Percentiles rank a stretch among this genome's conserved stretches.
These are phyloP conservation scores for Oryza nivara DNA, from an alignment of 176 grass and related monocot genomes.

Conservation along the genomic window DNA sequence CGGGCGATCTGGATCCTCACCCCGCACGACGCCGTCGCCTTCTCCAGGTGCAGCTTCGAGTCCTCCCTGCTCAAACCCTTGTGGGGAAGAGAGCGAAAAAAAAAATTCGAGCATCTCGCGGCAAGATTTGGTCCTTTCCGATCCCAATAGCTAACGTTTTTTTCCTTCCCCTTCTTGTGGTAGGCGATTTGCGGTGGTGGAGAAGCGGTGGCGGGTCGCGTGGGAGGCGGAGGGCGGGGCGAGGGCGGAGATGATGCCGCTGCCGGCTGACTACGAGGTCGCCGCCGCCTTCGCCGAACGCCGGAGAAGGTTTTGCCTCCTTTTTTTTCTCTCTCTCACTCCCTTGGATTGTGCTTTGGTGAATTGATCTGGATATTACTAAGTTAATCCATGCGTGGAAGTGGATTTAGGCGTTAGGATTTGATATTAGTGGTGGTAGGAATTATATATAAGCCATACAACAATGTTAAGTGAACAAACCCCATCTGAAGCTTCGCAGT, in stretches of 20 bases:
- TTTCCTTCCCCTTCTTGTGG: neutral
- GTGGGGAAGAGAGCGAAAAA: neutral
- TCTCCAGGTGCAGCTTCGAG: constrained; percentile 63
- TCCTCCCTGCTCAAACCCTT: constrained; percentile 1
- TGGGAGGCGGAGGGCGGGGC: constrained; percentile 54
- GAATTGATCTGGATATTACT: neutral
- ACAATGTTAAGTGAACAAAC: too few relatives aligned
- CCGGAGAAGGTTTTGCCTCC: constrained; percentile 53
- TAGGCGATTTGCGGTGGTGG: constrained; percentile 85
- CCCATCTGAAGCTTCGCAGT: neutral
- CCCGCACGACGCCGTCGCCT: constrained; percentile 62
- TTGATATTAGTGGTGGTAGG: too few relatives aligned
- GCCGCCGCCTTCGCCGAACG: constrained; percentile 71
- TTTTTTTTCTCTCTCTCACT: neutral
- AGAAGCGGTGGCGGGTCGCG: constrained; percentile 75
- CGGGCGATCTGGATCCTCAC: constrained; percentile 87
- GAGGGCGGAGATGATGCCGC: constrained; percentile 37
- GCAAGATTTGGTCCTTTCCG: constrained; percentile 6
- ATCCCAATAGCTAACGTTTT: constrained; percentile 11
- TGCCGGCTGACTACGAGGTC: constrained; percentile 69
- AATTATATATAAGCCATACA: too few relatives aligned
- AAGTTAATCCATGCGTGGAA: too few relatives aligned
- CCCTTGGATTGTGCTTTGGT: neutral
- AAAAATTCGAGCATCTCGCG: neutral
- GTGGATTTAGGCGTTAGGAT: too few relatives aligned